phyloP scores from a whole-genome alignment of 1,284 basidiomycete genomes.

The Rhizoctonia solani region DNA sequence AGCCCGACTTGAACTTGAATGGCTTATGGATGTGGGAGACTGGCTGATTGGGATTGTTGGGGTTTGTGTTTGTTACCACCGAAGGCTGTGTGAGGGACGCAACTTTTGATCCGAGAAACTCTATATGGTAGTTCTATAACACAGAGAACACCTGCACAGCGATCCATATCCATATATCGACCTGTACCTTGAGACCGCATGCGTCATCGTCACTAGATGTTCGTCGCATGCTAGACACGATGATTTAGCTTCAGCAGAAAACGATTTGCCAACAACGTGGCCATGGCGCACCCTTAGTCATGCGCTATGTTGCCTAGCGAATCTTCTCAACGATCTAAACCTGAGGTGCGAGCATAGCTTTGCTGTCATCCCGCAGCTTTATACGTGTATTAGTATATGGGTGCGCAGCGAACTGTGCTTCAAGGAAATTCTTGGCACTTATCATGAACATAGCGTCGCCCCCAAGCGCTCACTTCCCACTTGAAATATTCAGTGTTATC shows the following conservation, averaged over 20 bases:
- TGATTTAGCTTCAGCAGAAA: not conserved
- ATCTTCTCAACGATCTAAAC: not conserved
- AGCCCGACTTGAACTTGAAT: not conserved
- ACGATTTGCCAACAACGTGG: not conserved
- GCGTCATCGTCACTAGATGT: not conserved
- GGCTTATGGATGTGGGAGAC: not conserved
- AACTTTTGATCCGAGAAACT: not conserved
- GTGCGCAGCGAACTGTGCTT: not conserved
- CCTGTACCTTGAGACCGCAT: not conserved
- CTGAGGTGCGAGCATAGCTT: not conserved
- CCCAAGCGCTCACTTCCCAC: not conserved
- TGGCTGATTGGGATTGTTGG: slow-evolving; percentile 1
- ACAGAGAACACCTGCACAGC: too few species aligned
- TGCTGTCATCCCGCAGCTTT: not conserved
- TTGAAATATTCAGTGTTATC: slow-evolving; percentile 6
- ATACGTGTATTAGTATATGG: not conserved
- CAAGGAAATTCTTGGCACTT: not conserved
- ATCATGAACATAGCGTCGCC: not conserved
- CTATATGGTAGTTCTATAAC: not conserved
- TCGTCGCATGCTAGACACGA: not conserved
- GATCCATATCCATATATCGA: not conserved
- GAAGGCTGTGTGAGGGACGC: slow-evolving; percentile 20
- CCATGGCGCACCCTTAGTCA: not conserved
- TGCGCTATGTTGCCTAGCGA: not conserved
- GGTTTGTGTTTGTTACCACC: not conserved